Evolutionary conservation across 2,329 filamentous ascomycete species (phyloP).

Genomic region (Pezicula neosporulosa): DNA sequence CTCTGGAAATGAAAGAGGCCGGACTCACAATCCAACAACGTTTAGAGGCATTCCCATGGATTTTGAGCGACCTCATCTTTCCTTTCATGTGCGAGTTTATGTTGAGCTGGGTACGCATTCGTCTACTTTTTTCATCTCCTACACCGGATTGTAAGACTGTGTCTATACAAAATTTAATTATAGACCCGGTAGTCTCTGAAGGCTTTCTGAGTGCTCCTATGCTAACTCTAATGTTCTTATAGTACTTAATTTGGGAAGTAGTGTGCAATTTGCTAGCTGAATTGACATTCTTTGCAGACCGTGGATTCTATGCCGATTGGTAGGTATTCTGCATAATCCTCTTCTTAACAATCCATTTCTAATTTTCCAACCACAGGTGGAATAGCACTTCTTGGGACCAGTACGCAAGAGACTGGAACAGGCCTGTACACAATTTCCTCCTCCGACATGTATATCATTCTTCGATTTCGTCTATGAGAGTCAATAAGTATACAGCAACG

Average conservation of each 20-base stretch:
- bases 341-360: no score
- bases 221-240: slow-evolving; percentile 40
- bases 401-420: slow-evolving; percentile 78
- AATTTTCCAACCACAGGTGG: slow-evolving; percentile 33
- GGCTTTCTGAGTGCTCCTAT: no score
- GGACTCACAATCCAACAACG: slow-evolving; percentile 58
- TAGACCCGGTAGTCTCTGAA: no score
- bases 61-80: slow-evolving; percentile 72
- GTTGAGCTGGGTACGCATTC: slow-evolving; percentile 6
- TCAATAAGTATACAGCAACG: slow-evolving; percentile 68
- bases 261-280: slow-evolving; percentile 75
- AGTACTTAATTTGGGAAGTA: slow-evolving; percentile 80
- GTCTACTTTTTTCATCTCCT: no score
- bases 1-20: slow-evolving; percentile 63
- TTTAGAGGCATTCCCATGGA: slow-evolving; percentile 67
- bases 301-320: slow-evolving; percentile 67
- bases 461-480: slow-evolving; percentile 68
- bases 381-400: slow-evolving; percentile 68
- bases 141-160: no score
- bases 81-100: slow-evolving; percentile 78
- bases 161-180: no score
- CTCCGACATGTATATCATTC: slow-evolving; percentile 77
- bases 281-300: slow-evolving; percentile 72
- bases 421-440: slow-evolving; percentile 76
- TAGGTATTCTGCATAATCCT: no score